phyloP scores from a whole-genome alignment of 2,329 filamentous ascomycete genomes.

The Teratosphaeria zuluensis region DNA sequence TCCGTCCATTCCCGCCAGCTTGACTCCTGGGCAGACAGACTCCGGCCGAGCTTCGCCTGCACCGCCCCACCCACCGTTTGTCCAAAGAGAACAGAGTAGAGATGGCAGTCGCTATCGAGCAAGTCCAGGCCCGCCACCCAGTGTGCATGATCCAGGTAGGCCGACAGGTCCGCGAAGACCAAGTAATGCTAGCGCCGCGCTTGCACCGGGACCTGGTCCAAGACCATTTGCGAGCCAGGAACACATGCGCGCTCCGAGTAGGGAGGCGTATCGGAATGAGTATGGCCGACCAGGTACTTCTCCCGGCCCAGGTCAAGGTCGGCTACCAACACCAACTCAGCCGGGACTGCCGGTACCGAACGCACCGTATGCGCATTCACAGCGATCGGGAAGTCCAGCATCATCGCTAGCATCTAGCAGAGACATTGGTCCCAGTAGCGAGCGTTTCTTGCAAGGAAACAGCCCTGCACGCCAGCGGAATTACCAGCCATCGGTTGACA shows the following conservation, averaged over 20 bases:
- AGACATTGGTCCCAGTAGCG: neutral
- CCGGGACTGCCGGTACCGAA: constrained; percentile 2
- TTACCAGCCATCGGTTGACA: neutral
- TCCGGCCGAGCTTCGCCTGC: constrained; percentile 4
- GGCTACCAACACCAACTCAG: neutral
- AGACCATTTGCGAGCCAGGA: constrained; percentile 24
- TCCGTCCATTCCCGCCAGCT: neutral
- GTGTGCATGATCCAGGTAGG: constrained; percentile 13
- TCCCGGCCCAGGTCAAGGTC: constrained; percentile 10
- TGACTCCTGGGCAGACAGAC: neutral
- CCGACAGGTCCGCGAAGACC: neutral
- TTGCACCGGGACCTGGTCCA: constrained; percentile 7
- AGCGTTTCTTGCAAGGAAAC: neutral
- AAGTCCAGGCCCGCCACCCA: constrained; percentile 22
- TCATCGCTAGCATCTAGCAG: constrained; percentile 1
- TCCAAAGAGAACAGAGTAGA: constrained; percentile 19
- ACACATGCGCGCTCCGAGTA: constrained; percentile 24
- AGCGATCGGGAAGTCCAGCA: constrained; percentile 10
- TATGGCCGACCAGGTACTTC: constrained; percentile 18
- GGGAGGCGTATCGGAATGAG: constrained; percentile 12
- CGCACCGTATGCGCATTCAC: constrained; percentile 4
- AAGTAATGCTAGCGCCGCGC: neutral
- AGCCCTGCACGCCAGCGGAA: constrained; percentile 4
- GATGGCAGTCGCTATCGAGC: constrained; percentile 20
- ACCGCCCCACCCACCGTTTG: constrained; percentile 25